Base-by-base conservation (phyloP, 768 basidiomycete genomes). In the Hygrophoropsis aurantiaca region DNA sequence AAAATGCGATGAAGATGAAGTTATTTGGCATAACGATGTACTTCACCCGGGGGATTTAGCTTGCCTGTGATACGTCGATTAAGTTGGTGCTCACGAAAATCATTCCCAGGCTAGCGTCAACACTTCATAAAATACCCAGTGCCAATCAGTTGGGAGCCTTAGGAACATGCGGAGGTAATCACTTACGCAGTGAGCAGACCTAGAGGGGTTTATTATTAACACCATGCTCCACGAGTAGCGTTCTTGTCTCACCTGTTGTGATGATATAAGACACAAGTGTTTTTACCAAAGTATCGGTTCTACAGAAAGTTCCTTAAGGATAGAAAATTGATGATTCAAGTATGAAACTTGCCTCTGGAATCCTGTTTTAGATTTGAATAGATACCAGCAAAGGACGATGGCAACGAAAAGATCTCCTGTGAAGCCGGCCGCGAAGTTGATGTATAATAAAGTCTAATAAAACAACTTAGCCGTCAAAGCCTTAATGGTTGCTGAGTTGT, bases 11-110 rank as follows among this genome's bases (percentile, higher is more conserved):
- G 65, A 78, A 80, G 45, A 82, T 66, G 56, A 78, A 75, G 47
- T 79, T 82, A 27, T 67, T 47, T 0, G 79, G 81, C 81, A 82
- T 81, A 2, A 68, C 62, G 24, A 68, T 62, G 50, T 77, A 81
- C 51, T 69, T 45, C 8, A 25, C 51, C 19, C 52, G 10, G 6
- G 4, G 11, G 11, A 11, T 11, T 20, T 6, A 18, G 19, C 27
- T 30, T 30, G 27, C 6, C 27, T 13, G 27, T 7, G 27, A 30
- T 13, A 30, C 7, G 15, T 11, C n/a, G 36, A 11, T 2, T 13
- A 30, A 13, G 15, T 11, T n/a, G 36, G 10, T 2, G 56, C 63
- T 18, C 24, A 70, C 69, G 2, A 69, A 55, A 50, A 77, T 63
- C 58, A 77, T 67, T 3, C 78, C 78, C 15, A 74, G 53, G 9